phyloP scores from a whole-genome alignment of 2,329 filamentous ascomycete genomes.

The Aureobasidium sp. region DNA sequence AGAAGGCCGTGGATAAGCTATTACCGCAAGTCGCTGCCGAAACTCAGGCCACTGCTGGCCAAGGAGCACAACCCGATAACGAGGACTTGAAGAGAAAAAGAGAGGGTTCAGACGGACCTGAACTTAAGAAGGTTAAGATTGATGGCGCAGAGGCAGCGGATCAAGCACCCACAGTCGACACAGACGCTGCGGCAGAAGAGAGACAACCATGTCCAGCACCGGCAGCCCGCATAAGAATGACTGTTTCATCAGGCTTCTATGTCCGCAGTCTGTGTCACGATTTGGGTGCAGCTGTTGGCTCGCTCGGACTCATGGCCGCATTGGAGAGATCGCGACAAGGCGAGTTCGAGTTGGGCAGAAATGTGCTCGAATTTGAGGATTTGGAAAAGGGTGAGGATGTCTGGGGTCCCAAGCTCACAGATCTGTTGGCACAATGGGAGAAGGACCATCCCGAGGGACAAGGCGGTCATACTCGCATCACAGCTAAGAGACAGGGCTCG shows the following conservation, averaged over 20 bases:
- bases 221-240: slow-evolving; percentile 79
- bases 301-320: slow-evolving; percentile 78
- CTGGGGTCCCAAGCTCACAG: slow-evolving; percentile 68
- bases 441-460: slow-evolving; percentile 7
- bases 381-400: slow-evolving; percentile 67
- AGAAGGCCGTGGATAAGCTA: slow-evolving; percentile 65
- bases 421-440: slow-evolving; percentile 7
- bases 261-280: slow-evolving; percentile 92
- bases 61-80: slow-evolving; percentile 18
- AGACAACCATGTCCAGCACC: slow-evolving; percentile 44
- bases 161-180: background rate
- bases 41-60: slow-evolving; percentile 16
- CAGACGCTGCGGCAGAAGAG: background rate
- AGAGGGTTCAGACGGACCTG: slow-evolving; percentile 20
- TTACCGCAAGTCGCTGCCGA: slow-evolving; percentile 33
- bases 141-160: slow-evolving; percentile 15
- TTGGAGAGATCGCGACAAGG: slow-evolving; percentile 75
- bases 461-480: background rate
- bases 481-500: background rate
- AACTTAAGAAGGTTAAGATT: slow-evolving; percentile 15
- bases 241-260: slow-evolving; percentile 93
- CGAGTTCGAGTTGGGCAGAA: slow-evolving; percentile 66
- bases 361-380: slow-evolving; percentile 73
- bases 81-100: slow-evolving; percentile 28
- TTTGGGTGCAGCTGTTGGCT: slow-evolving; percentile 72